Base-by-base conservation (phyloP, 2,329 filamentous ascomycete species). In the Zymoseptoria tritici region DNA sequence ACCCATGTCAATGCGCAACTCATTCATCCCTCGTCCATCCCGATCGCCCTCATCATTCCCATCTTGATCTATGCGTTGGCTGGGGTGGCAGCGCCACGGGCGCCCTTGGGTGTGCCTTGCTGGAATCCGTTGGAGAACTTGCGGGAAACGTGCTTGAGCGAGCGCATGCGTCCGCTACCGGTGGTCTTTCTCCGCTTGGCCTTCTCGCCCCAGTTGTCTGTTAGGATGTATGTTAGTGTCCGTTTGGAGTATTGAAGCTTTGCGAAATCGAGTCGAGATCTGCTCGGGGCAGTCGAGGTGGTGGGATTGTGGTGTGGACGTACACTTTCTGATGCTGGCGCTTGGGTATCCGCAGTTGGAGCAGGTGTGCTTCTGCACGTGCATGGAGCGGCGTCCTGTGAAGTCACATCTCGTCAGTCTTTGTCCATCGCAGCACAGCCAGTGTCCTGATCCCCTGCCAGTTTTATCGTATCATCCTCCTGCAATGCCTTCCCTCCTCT, bases 201-300 rank as follows among this genome's bases (percentile, higher is more conserved):
- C 90, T 99, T 99, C 87, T 97, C 93, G 80, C 90, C 86, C 94
- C 94, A 99, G 90, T 99, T 97, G 88, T 88, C 93, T 97, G 77
- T 77, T 49, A 19, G 26, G 21, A 51, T 49, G 52, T n/a, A 42
- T 60, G 56, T 66, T 61, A 66, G 64, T 64, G 42, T 49, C 56
- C 54, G 16, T 56, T 46, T 49, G 8, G 21, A 16, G 4, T 4
- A 20, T 26, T 53, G 46, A 11, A 31, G 9, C 2, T 24, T 19
- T 53, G 22, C 21, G 21, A 53, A 24, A 26, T 21, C 51, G 19
- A 26, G 8, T 31, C 54, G 29, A 21, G 22, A 13, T 11, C 29
- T 55, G 16, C 29, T 42, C n/a, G 19, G 22, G 31, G 24, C 22
- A 55, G 53, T 57, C 42, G 56, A 31, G 49, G 49, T 55, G 53